Evolutionary conservation across 2,329 filamentous ascomycete genomes (phyloP).

Genomic region (Sclerotinia borealis): DNA sequence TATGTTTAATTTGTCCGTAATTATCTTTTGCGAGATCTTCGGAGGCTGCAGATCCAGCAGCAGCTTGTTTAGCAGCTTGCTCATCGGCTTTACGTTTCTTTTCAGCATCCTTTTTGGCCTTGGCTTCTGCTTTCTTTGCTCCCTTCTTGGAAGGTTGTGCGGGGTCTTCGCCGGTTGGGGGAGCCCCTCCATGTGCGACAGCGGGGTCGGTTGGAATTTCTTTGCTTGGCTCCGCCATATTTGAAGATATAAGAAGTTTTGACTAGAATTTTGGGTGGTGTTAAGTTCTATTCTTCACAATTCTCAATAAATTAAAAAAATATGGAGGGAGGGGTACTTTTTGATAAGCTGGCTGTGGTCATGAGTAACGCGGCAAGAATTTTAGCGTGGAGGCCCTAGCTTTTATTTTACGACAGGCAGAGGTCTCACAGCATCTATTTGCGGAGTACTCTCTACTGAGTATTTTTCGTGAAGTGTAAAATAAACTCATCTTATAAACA

Average conservation of each 20-base stretch:
- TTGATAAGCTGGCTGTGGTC: neutral
- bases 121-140: constrained; percentile 75
- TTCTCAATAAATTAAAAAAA: neutral
- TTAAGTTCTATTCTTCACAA: neutral
- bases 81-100: constrained; percentile 71
- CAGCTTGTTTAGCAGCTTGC: constrained; percentile 64
- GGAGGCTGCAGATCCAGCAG: constrained; percentile 53
- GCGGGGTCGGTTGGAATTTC: constrained; percentile 18
- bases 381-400: constrained; percentile 8
- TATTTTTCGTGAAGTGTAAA: neutral
- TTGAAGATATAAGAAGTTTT: neutral
- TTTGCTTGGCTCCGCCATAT: constrained; percentile 20
- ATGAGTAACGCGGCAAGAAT: constrained; percentile 13
- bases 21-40: constrained; percentile 68
- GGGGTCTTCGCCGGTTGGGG: constrained; percentile 11
- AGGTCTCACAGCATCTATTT: neutral
- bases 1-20: constrained; percentile 66
- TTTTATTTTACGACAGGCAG: constrained; percentile 8
- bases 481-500: neutral
- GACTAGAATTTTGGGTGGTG: neutral
- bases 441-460: neutral
- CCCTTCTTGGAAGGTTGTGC: constrained; percentile 61
- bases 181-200: neutral
- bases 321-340: constrained; percentile 12
- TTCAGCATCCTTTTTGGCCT: constrained; percentile 81